Evolutionary conservation across 2,329 filamentous ascomycete species (phyloP).

Genomic region (Exophiala sideris): DNA sequence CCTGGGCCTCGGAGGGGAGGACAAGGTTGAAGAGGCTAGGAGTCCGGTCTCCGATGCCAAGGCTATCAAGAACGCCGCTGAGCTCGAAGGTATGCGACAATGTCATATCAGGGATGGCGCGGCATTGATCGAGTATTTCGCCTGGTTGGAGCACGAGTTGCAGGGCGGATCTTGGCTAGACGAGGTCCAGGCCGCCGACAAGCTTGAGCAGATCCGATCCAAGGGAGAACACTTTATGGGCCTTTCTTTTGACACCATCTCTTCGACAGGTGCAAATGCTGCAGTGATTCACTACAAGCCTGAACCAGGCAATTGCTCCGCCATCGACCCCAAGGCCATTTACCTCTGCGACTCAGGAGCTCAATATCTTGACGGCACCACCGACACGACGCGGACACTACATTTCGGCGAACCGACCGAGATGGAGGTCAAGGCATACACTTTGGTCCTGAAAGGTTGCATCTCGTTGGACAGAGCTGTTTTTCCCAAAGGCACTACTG

Average conservation of each 20-base stretch:
- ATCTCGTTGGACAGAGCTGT: slow-evolving; percentile 82
- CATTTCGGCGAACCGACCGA: slow-evolving; percentile 84
- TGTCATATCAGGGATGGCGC: slow-evolving; percentile 94
- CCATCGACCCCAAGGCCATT: slow-evolving; percentile 77
- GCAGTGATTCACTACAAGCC: slow-evolving; percentile 96
- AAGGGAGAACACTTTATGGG: slow-evolving; percentile 76
- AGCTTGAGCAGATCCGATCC: slow-evolving; percentile 64
- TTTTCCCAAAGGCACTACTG: slow-evolving; percentile 93
- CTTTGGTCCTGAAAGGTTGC: slow-evolving; percentile 88
- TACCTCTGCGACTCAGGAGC: slow-evolving; percentile 97
- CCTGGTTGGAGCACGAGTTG: slow-evolving; percentile 91
- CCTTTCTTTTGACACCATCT: slow-evolving; percentile 93
- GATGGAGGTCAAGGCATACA: slow-evolving; percentile 85
- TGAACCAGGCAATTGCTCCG: slow-evolving; percentile 73
- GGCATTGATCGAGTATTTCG: slow-evolving; percentile 86
- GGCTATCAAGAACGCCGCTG: slow-evolving; percentile 86
- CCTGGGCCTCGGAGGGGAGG: slow-evolving; percentile 79
- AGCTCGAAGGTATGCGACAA: slow-evolving; percentile 86
- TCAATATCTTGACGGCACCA: slow-evolving; percentile 95
- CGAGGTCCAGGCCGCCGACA: slow-evolving; percentile 88
- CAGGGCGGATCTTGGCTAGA: slow-evolving; percentile 71
- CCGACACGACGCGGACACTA: slow-evolving; percentile 88
- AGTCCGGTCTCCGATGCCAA: slow-evolving; percentile 89
- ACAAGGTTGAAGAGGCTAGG: slow-evolving; percentile 77
- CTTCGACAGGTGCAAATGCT: slow-evolving; percentile 86